These are phyloP conservation scores for Tolypocladium inflatum DNA, from an alignment of 2,329 filamentous ascomycete species.

Conservation along the genomic window DNA sequence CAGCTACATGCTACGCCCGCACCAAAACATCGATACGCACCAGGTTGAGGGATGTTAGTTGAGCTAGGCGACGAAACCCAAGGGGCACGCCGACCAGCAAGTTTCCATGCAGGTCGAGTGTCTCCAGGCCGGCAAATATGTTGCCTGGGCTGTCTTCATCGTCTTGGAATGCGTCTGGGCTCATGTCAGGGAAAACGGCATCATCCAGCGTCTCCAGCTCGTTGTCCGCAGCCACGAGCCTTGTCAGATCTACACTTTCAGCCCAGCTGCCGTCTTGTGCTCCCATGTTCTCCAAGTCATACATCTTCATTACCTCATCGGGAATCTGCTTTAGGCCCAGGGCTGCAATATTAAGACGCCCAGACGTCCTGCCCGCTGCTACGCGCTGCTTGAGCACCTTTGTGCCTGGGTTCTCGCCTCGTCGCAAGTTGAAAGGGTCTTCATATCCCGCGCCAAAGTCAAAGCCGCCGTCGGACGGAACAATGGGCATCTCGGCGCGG, in stretches of 20 bases:
- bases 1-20: conserved; percentile 7
- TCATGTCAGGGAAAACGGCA: conserved; percentile 66
- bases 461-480: conserved; percentile 33
- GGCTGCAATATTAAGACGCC: conserved; percentile 79
- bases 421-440: conserved; percentile 63
- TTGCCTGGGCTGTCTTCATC: conserved; percentile 59
- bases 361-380: conserved; percentile 62
- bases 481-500: conserved; percentile 21
- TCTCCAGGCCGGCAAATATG: conserved; percentile 75
- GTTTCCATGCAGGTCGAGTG: conserved; percentile 81
- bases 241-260: conserved; percentile 78
- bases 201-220: conserved; percentile 69
- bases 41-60: conserved; percentile 74
- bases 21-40: conserved; percentile 33
- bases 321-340: conserved; percentile 75
- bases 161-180: conserved; percentile 45
- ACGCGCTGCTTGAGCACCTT: conserved; percentile 67
- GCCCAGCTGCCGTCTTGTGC: conserved; percentile 67
- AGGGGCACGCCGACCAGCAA: conserved; percentile 60
- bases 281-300: conserved; percentile 63
- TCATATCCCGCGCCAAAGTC: conserved; percentile 41
- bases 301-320: conserved; percentile 79
- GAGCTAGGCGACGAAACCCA: conserved; percentile 62
- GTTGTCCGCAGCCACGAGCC: conserved; percentile 83
- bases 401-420: conserved; percentile 47